Percentiles rank a stretch among this genome's conserved stretches.
Conservation (phyloP, 2,329 filamentous ascomycete species). For the Blastomyces parvus region DNA sequence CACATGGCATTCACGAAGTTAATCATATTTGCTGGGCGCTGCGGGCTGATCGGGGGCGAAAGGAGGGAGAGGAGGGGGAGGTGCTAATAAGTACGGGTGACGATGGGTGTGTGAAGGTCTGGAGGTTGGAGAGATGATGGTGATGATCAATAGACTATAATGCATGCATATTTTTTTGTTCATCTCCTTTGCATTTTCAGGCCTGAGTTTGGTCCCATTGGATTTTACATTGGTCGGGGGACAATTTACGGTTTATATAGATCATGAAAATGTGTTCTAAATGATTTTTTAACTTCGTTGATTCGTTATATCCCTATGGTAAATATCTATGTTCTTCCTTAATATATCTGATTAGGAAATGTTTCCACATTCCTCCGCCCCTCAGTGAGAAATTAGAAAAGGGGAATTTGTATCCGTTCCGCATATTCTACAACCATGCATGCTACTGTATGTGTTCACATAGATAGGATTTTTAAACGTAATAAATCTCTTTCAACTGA, state of each 20-base stretch:
- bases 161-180: not conserved
- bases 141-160: not conserved
- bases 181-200: not conserved
- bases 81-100: constrained; percentile 86
- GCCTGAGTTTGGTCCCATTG: not conserved
- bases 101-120: constrained; percentile 77
- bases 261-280: not conserved
- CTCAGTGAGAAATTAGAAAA: too few species aligned
- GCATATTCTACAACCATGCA: too few species aligned
- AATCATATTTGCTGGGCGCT: constrained; percentile 87
- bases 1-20: constrained; percentile 86
- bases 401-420: too few species aligned
- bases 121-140: constrained; percentile 45
- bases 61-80: constrained; percentile 54
- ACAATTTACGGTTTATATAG: too few species aligned
- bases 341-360: too few species aligned
- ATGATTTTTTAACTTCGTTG: too few species aligned
- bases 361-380: too few species aligned
- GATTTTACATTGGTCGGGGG: not conserved
- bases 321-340: too few species aligned
- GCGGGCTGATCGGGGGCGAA: constrained; percentile 52
- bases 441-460: too few species aligned
- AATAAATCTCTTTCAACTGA: too few species aligned
- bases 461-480: too few species aligned
- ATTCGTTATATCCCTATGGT: too few species aligned